phyloP scores from a whole-genome alignment of 345 rosid species.

The Gossypium stocksii region DNA sequence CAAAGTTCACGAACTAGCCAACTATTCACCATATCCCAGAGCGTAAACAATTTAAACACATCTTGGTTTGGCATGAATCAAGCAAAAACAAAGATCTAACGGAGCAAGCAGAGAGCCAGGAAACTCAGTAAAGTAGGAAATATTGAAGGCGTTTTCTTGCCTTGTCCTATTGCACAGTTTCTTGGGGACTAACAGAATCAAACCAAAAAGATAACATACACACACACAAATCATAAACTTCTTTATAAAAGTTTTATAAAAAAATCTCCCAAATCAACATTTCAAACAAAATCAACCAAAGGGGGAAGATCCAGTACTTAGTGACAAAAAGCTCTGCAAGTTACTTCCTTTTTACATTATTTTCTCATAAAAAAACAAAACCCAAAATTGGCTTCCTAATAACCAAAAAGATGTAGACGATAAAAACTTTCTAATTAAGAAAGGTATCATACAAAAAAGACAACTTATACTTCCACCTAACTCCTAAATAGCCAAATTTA shows the following conservation, averaged over 20 bases:
- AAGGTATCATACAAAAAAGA: constrained; percentile 4
- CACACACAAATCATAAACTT: too few species aligned
- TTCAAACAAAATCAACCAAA: constrained; percentile 14
- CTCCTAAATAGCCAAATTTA: constrained; percentile 4
- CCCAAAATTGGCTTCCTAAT: not conserved
- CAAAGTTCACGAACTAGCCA: not conserved
- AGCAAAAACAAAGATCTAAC: not conserved
- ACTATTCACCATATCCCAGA: not conserved
- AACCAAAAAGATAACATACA: not conserved
- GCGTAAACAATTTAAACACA: not conserved
- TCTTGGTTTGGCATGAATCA: not conserved
- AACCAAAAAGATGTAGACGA: not conserved
- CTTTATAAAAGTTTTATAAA: too few species aligned
- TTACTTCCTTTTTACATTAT: not conserved
- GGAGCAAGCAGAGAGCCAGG: not conserved
- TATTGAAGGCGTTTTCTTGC: not conserved
- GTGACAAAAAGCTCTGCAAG: not conserved
- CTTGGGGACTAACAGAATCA: not conserved
- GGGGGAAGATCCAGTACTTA: not conserved
- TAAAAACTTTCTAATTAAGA: constrained; percentile 3
- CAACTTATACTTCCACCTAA: not conserved
- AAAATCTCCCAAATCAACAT: constrained; percentile 17
- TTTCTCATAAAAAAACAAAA: not conserved
- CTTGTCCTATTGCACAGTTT: not conserved
- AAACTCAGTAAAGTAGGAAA: not conserved